Conservation (phyloP, 148 eudicot species). For the Mesembryanthemum crystallinum region DNA sequence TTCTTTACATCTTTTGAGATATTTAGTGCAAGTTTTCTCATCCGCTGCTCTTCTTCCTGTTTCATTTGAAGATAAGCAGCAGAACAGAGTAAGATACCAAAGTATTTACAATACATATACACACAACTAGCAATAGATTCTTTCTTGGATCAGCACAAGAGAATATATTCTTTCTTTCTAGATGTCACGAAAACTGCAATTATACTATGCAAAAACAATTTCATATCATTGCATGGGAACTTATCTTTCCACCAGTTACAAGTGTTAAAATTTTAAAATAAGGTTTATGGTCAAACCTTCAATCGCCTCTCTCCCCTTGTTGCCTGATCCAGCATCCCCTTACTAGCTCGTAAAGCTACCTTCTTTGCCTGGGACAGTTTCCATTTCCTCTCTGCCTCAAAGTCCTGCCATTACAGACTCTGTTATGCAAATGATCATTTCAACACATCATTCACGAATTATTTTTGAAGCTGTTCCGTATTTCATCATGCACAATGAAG, state of each 20-base stretch:
- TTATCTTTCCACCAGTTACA: not conserved
- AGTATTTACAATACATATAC: not conserved
- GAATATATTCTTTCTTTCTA: not conserved
- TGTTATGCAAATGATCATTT: slow-evolving; percentile 3
- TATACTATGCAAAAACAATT: not conserved
- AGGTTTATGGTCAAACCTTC: slow-evolving; percentile 51
- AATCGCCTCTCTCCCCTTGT: slow-evolving; percentile 85
- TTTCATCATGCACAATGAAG: not conserved
- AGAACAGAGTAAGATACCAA: slow-evolving; percentile 2
- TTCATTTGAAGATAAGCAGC: slow-evolving; percentile 12
- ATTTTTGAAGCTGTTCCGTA: not conserved
- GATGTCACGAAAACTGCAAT: not conserved
- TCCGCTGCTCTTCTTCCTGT: slow-evolving; percentile 93
- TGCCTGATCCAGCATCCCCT: slow-evolving; percentile 90
- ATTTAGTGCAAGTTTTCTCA: slow-evolving; percentile 84
- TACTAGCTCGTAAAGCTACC: slow-evolving; percentile 95
- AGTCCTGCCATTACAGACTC: slow-evolving; percentile 58
- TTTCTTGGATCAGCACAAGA: not conserved
- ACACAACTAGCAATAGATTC: not conserved
- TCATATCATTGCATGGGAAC: not conserved
- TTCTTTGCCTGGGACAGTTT: slow-evolving; percentile 92
- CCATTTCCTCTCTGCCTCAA: slow-evolving; percentile 98
- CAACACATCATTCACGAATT: not conserved
- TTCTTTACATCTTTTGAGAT: slow-evolving; percentile 95
- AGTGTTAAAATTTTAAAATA: not conserved